Evolutionary conservation across 805 yeast genomes (phyloP), one percentile per base, ranked within the genome.

Genomic region (Lipomyces yamadae): DNA sequence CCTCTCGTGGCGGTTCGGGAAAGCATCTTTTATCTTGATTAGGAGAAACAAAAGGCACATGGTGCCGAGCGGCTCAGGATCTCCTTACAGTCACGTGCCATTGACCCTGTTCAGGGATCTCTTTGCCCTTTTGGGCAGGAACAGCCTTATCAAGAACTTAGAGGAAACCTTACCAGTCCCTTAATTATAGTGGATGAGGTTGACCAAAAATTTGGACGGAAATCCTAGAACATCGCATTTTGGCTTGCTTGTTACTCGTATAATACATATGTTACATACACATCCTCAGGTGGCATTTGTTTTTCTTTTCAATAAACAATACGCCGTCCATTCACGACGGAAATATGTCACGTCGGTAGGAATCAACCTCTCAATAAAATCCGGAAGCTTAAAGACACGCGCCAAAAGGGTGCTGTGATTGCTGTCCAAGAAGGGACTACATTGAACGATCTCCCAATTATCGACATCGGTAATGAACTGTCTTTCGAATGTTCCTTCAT

Each of bases 331-430:
- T 24, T 18, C 24, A 10, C 70, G 56, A n/a, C 48, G 56, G 50
- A 30, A 61, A 29, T 59, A 63, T 18, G 60, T 15, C n/a, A 42
- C 48, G 15, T 60, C 63, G 11, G 53, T 6, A 4, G 64, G 60
- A 10, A 67, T 56, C 55, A 54, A n/a, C 3, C n/a, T 24, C 48
- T 68, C 71, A 29, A 67, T 30, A 8, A 34, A 29, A 2, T 60
- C 64, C 4, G 71, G 71, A 7, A 68, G 54, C 33, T 64, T 65
- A 30, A 70, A 24, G 1, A 67, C 56, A 29, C 70, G 34, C 2
- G 71, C 72, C 3, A 63, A 34, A 8, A 64, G 53, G n/a, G 65
- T 58, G 30, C 68, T 61, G 5, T 35, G 53, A n/a, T 64, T 65
- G 24, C 45, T 45, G 37, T 70, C 70, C 24, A 70, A 24, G 37